A percentile compares a stretch with the other conserved stretches of the same genome.
phyloP scores from a whole-genome alignment of 192 early-diverging fungal genomes.

The Mortierella alpina region DNA sequence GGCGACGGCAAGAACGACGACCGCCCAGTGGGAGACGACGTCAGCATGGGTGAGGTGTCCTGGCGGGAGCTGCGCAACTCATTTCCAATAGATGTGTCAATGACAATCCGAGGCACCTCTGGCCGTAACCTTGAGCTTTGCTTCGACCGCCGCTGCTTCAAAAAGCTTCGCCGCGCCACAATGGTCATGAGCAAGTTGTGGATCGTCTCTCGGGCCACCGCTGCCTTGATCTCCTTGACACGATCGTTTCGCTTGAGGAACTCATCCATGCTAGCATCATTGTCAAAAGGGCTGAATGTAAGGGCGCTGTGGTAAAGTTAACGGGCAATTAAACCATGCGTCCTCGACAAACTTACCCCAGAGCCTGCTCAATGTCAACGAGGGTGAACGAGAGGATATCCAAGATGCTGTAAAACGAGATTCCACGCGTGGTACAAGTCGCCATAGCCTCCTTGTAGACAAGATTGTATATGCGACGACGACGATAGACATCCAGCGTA shows the following conservation, averaged over 20 bases:
- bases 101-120: slow-evolving; percentile 50
- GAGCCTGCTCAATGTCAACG: slow-evolving; percentile 38
- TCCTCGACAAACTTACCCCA: slow-evolving; percentile 26
- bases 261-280: slow-evolving; percentile 35
- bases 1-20: slow-evolving; percentile 28
- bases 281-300: background rate
- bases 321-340: background rate
- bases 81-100: slow-evolving; percentile 40
- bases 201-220: slow-evolving; percentile 46
- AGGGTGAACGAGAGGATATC: slow-evolving; percentile 45
- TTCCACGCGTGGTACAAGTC: slow-evolving; percentile 22
- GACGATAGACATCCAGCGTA: slow-evolving; percentile 14
- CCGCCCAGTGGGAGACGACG: slow-evolving; percentile 28
- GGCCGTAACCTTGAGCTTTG: slow-evolving; percentile 41
- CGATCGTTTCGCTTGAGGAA: slow-evolving; percentile 40
- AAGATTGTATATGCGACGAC: slow-evolving; percentile 36
- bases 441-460: slow-evolving; percentile 43
- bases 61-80: slow-evolving; percentile 6
- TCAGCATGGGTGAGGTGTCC: slow-evolving; percentile 50
- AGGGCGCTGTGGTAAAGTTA: background rate
- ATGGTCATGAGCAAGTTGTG: slow-evolving; percentile 45
- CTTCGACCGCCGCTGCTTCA: slow-evolving; percentile 37
- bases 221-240: slow-evolving; percentile 35
- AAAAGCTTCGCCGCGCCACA: slow-evolving; percentile 40
- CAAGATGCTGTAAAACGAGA: slow-evolving; percentile 43